Evolutionary conservation across 495 filamentous ascomycete species (phyloP).

Genomic region (Hypoxylon intermedium): DNA sequence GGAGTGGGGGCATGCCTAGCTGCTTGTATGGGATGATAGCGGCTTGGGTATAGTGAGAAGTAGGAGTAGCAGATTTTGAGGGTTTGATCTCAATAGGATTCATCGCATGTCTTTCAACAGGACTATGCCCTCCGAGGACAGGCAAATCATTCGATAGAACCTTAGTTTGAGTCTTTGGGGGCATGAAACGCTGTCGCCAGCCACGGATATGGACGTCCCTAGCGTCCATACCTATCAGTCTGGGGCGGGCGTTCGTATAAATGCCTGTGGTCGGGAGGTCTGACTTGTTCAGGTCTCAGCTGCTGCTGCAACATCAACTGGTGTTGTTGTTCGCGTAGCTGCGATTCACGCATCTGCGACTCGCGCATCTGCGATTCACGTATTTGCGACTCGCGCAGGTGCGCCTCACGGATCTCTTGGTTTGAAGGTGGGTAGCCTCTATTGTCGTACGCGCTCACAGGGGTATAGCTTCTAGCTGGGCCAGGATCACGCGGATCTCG

Average conservation of each 20-base stretch:
- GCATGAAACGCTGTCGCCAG: background rate
- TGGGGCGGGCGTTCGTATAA: conserved; percentile 41
- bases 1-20: too few relatives aligned
- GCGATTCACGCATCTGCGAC: conserved; percentile 29
- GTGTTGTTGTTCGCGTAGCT: conserved; percentile 42
- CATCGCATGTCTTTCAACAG: too few relatives aligned
- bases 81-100: too few relatives aligned
- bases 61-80: too few relatives aligned
- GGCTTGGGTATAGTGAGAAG: too few relatives aligned
- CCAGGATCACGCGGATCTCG: conserved; percentile 44
- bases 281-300: conserved; percentile 38
- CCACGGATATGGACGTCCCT: conserved; percentile 7
- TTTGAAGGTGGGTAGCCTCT: conserved; percentile 32
- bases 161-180: too few relatives aligned
- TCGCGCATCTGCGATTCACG: conserved; percentile 36
- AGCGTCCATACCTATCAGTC: conserved; percentile 42
- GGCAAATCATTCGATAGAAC: too few relatives aligned
- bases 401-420: conserved; percentile 40
- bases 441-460: conserved; percentile 38
- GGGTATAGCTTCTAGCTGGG: conserved; percentile 42
- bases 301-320: conserved; percentile 44
- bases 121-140: too few relatives aligned
- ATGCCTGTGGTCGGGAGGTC: conserved; percentile 27
- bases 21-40: too few relatives aligned
- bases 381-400: conserved; percentile 33